A percentile compares a stretch with the other conserved stretches of the same genome.
phyloP scores from a whole-genome alignment of 331 rosid genomes.

The Phaseolus coccineus region DNA sequence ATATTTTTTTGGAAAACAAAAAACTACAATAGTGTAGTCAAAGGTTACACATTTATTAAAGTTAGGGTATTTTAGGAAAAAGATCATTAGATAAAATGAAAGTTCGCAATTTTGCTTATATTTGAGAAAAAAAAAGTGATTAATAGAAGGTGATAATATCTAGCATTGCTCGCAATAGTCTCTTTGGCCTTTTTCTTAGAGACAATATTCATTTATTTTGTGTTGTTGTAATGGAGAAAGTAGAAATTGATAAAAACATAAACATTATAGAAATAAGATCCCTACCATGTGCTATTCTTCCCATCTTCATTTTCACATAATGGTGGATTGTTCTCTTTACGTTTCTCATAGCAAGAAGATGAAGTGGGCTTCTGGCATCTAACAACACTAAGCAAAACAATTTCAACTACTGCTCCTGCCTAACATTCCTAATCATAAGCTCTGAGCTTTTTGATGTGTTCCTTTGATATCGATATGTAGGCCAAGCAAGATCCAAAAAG shows the following conservation, averaged over 20 bases:
- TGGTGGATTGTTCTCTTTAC: conserved; percentile 65
- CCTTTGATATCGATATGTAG: not conserved
- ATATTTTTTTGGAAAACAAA: too few species aligned
- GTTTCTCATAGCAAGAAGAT: conserved; percentile 69
- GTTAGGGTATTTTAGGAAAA: too few species aligned
- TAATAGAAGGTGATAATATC: too few species aligned
- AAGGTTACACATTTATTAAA: too few species aligned
- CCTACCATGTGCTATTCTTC: conserved; percentile 82
- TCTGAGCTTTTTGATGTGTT: not conserved
- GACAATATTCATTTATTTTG: conserved; percentile 14
- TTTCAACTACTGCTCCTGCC: not conserved
- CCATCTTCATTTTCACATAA: conserved; percentile 63
- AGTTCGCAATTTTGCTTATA: too few species aligned
- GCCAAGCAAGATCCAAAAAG: not conserved
- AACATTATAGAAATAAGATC: conserved; percentile 20
- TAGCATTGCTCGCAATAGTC: conserved; percentile 17
- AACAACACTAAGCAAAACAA: not conserved
- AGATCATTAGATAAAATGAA: too few species aligned
- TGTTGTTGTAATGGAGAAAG: not conserved
- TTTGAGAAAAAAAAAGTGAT: too few species aligned
- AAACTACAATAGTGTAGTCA: too few species aligned
- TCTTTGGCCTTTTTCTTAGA: not conserved
- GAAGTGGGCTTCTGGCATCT: conserved; percentile 76
- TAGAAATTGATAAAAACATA: conserved; percentile 23
- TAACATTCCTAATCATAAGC: not conserved